A percentile compares a stretch with the other conserved stretches of the same genome.
Conservation (phyloP, 345 rosid genomes). For the Pistacia integerrima region DNA sequence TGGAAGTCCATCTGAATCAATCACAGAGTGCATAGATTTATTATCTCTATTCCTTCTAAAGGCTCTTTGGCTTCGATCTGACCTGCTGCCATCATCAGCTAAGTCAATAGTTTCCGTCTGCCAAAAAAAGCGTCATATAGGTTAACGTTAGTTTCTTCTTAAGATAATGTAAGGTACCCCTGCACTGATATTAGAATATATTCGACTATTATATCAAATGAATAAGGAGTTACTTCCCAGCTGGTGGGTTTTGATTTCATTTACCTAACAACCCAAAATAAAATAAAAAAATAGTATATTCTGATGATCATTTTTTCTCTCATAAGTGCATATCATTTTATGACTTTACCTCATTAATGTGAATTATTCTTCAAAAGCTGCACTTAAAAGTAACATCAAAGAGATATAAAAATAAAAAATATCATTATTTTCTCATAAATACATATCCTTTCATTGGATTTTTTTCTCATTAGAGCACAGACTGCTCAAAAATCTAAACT, state of each 20-base stretch:
- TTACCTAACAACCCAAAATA: neutral
- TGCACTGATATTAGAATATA: neutral
- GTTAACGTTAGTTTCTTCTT: neutral
- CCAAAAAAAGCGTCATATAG: constrained; percentile 5
- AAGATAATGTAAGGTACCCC: neutral
- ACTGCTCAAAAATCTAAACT: neutral
- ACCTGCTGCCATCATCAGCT: constrained; percentile 54
- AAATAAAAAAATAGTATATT: neutral
- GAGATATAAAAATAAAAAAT: too few species aligned
- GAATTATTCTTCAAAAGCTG: too few species aligned
- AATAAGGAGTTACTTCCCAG: neutral
- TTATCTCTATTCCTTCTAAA: constrained; percentile 63
- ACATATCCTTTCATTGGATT: neutral
- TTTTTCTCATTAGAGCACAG: neutral
- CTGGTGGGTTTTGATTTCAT: neutral
- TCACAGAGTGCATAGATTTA: constrained; percentile 46
- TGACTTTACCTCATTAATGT: too few species aligned
- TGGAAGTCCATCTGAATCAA: constrained; percentile 96
- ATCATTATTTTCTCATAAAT: neutral
- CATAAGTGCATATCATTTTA: neutral
- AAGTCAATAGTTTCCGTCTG: constrained; percentile 93
- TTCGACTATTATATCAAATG: neutral
- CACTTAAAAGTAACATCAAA: too few species aligned
- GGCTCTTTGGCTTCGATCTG: constrained; percentile 40
- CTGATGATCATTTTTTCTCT: neutral